Evolutionary conservation across 1,139 yeast genomes (phyloP), one percentile per base, ranked within the genome.

Genomic region (Scheffersomyces titani): DNA sequence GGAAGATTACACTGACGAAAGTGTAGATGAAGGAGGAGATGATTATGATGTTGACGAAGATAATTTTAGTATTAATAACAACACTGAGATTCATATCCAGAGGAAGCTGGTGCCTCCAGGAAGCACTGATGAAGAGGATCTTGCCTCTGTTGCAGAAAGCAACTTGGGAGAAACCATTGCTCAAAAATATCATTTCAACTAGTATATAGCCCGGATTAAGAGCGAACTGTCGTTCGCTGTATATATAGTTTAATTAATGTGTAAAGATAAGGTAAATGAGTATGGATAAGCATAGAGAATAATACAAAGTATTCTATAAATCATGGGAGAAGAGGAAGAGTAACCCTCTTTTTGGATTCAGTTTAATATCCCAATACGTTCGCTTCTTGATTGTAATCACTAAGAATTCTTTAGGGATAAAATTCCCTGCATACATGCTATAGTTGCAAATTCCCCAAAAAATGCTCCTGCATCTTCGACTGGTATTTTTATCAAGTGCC

Each of bases 1-100:
- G 13, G 61, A 52, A 11, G 66, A 61, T 45, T 63, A 57, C 9
- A 52, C 3, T 5, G 54, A 49, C 2, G 53, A 54, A 4, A 54
- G 52, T 3, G 57, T 51, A 2, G 45, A 48, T 9, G 55, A 56
- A 18, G 63, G 45, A 5, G 56, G 55, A 11, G 55, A 47, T 6
- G 51, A 36, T 20, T 59, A 50, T 9, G n/a, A 22, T 11, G 51
- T 53, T 24, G 53, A 54, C 18, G 55, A 53, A 6, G 21, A 19
- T n/a, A 9, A 19, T 19, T 30, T 30, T 30, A 30, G 40, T 30
- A 46, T 45, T 21, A 50, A 47, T n/a, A 47, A 47, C 18, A n/a
- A 44, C 6, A 49, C 47, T 22, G 36, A 24, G 7, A 16, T 21
- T 40, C 22, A 48, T 20, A 49, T 30, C 46, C n/a, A 49, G 19